Percentiles rank a stretch among this genome's conserved stretches.
phyloP scores from a whole-genome alignment of 192 early-diverging fungal genomes.

The Entomortierella parvispora region DNA sequence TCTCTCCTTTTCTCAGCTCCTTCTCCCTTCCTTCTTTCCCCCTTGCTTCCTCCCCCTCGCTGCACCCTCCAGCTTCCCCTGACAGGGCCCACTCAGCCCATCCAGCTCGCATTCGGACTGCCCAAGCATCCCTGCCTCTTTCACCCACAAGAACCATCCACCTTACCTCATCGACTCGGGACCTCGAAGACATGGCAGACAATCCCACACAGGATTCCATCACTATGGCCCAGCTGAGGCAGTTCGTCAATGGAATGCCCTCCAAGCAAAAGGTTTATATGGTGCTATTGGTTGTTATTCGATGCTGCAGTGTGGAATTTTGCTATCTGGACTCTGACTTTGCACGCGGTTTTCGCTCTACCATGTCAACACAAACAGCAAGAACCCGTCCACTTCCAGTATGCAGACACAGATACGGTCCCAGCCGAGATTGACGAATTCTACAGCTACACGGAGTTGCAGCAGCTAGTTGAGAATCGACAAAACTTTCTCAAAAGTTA shows the following conservation, averaged over 20 bases:
- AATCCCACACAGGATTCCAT: conserved; percentile 58
- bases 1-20: too few species aligned
- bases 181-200: conserved; percentile 53
- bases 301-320: too few species aligned
- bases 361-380: conserved; percentile 11
- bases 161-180: too few species aligned
- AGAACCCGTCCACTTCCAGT: conserved; percentile 59
- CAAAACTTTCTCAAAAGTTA: conserved; percentile 54
- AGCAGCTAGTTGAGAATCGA: conserved; percentile 54
- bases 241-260: conserved; percentile 62
- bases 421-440: conserved; percentile 68
- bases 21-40: too few species aligned
- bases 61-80: too few species aligned
- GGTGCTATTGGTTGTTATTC: too few species aligned
- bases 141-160: too few species aligned
- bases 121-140: neutral
- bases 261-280: conserved; percentile 57
- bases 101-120: neutral
- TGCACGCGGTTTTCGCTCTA: neutral
- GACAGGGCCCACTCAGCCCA: too few species aligned
- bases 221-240: conserved; percentile 63
- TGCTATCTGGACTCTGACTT: neutral
- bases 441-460: conserved; percentile 62
- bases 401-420: conserved; percentile 60
- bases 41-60: too few species aligned